phyloP scores from a whole-genome alignment of 352 stramenopile species.

The Globisporangium carolinianum region DNA sequence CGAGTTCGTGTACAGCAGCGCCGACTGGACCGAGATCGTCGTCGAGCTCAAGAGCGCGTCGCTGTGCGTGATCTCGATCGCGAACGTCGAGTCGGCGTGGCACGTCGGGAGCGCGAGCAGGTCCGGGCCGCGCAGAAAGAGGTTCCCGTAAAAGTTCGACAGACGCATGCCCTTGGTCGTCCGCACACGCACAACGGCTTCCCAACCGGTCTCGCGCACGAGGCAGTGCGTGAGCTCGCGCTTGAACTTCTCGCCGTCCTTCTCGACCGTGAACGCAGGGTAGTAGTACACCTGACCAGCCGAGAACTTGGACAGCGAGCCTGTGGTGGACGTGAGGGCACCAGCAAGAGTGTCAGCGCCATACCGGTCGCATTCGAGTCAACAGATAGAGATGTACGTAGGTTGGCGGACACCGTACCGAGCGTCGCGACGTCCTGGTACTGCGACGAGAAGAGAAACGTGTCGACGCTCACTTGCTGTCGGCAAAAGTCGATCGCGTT shows the following conservation, averaged over 20 bases:
- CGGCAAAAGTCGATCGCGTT: slow-evolving; percentile 96
- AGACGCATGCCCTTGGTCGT: slow-evolving; percentile 97
- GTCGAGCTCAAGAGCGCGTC: slow-evolving; percentile 91
- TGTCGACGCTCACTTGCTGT: slow-evolving; percentile 98
- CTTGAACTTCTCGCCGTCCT: slow-evolving; percentile 92
- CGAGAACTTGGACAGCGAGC: slow-evolving; percentile 93
- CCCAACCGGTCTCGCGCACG: slow-evolving; percentile 90
- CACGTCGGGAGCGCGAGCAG: slow-evolving; percentile 95
- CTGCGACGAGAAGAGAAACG: slow-evolving; percentile 94
- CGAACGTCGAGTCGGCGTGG: slow-evolving; percentile 95
- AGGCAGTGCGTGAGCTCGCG: slow-evolving; percentile 90
- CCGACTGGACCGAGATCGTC: slow-evolving; percentile 95
- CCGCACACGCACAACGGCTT: slow-evolving; percentile 96
- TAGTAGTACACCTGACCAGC: slow-evolving; percentile 97
- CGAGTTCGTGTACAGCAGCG: slow-evolving; percentile 97
- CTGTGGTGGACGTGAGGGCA: slow-evolving; percentile 13
- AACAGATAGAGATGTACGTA: too few species aligned
- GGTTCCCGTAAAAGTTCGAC: slow-evolving; percentile 98
- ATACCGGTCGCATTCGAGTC: too few species aligned
- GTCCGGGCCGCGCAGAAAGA: slow-evolving; percentile 96
- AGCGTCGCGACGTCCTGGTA: slow-evolving; percentile 97
- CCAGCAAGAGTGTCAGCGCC: not conserved
- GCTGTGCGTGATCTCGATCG: slow-evolving; percentile 96
- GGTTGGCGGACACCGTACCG: slow-evolving; percentile 23
- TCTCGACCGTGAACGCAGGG: slow-evolving; percentile 88